Base-by-base conservation (phyloP, 148 eudicot genomes). In the Fallopia convolvulus region DNA sequence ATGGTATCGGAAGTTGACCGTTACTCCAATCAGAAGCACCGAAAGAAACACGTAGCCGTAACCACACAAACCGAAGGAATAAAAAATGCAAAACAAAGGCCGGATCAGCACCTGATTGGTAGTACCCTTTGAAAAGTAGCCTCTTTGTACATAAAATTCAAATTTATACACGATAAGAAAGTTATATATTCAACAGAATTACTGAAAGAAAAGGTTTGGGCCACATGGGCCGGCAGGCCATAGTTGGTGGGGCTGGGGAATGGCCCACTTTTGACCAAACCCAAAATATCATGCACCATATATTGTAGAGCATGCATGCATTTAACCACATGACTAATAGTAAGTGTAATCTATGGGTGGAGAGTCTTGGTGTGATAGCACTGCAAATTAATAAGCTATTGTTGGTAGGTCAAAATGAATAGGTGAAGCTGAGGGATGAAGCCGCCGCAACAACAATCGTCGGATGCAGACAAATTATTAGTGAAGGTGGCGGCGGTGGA, bases 261-360 rank as follows among this genome's bases (percentile, higher is more conserved):
- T 26, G 36, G 46, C 72, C 72, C 72, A 68, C 42, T 32, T 68
- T 68, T 36, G 72, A 68, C 72, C 33, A 36, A 36, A 7, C 72
- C 21, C 72, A 65, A 20, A 1, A 0, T 58, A 33, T 56, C 23
- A 18, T 6, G 8, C 18, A 13, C 2, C 6, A 48, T 11, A 10
- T 7, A 47, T 10, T 8, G 17, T 7, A 23, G 68, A 23, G 68
- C 14, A 21, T 61, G 23, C 68, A 61, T 61, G 68, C 14, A 63
- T 63, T 21, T 63, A 63, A 23, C 39, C 36, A 63, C 36, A 30
- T 26, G 70, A 14, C 13, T 12, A 63, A 61, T 26, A 58, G 32
- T 21, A n/a, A n/a, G 11, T 21, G 10, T 61, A 23, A 61, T 60
- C n/a, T 13, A 0, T 61, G 23, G 17, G 63, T 56, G 63, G 63